Base-by-base conservation (phyloP, 2,329 filamentous ascomycete genomes). In the Diaporthe capsici region DNA sequence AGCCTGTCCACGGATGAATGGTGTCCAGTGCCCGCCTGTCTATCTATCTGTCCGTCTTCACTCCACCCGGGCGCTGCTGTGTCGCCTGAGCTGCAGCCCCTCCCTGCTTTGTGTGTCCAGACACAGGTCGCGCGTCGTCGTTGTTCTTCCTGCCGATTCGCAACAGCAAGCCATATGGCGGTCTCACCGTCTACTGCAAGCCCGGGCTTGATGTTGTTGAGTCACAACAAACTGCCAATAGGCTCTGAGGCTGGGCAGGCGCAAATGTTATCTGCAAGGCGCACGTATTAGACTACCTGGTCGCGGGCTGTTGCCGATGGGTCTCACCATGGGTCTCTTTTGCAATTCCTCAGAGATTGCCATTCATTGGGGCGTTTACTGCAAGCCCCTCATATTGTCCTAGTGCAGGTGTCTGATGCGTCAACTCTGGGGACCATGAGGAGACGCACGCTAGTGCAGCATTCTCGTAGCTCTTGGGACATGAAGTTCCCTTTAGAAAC, bases 391-490 rank as follows among this genome's bases (percentile, higher is more conserved):
- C 49, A 55, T 25, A 39, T 28, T 17, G 34, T 70, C 34, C 34
- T 28, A 55, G 22, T 55, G 49, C 65, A 42, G 65, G n/a, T 39
- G 65, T 70, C 34, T 70, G 65, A 25, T 51, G 49, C 65, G n/a
- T 20, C 47, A 53, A 70, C 49, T 22, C 10, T 22, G 47, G 47
- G 34, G 13, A 55, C 34, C 47, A 39, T 42, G 65, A 55, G 63
- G 63, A 53, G 65, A 55, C 65, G 34, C 49, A 25, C 28, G 47
- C 34, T 70, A 55, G 49, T 70, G 65, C 65, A 70, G 65, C 49
- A 25, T 55, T 70, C 49, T 70, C 34, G 65, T 70, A 70, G 49
- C 49, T 70, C 49, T 70, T 70, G 47, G 65, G 65, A 70, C 34
- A 55, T 42, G 37, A 28, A 55, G 13, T 55, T 53, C 34, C 34